Evolutionary conservation across 2,329 filamentous ascomycete genomes (phyloP).

Genomic region (Alternaria ethzedia): DNA sequence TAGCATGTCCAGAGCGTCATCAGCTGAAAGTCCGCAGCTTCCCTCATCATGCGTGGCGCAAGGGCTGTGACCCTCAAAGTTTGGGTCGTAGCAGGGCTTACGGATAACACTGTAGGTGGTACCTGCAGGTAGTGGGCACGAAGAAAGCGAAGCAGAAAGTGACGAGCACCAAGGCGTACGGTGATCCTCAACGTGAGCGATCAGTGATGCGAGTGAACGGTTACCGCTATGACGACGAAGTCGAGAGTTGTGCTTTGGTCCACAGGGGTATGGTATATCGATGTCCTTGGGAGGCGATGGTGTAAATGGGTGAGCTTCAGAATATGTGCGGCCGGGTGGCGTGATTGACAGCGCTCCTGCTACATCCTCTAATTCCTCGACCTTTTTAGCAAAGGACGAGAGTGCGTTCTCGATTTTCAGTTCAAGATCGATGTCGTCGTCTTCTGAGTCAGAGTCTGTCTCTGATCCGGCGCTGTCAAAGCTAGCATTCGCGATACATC

Average conservation of each 20-base stretch:
- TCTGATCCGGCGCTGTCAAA: background rate
- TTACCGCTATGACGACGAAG: background rate
- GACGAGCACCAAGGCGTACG: background rate
- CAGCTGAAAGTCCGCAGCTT: background rate
- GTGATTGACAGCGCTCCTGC: background rate
- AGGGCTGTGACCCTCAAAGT: background rate
- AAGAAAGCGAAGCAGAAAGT: background rate
- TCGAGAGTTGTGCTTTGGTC: background rate
- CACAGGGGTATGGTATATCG: background rate
- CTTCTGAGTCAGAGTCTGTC: background rate
- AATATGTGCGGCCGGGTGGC: background rate
- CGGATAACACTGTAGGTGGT: background rate
- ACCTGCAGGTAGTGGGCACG: background rate
- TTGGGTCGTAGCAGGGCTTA: background rate
- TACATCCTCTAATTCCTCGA: background rate
- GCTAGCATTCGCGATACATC: conserved; percentile 5
- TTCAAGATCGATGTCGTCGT: background rate
- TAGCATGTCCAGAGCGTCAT: background rate
- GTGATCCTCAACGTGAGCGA: background rate
- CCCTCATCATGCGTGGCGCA: background rate
- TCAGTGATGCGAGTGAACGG: background rate
- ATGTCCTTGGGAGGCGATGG: background rate
- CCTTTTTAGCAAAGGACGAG: background rate
- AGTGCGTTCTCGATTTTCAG: background rate
- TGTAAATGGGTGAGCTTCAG: too few relatives aligned